A percentile compares a stretch with the other conserved stretches of the same genome.
Conservation (phyloP, 2,329 filamentous ascomycete species). For the Scedosporium minutisporum region DNA sequence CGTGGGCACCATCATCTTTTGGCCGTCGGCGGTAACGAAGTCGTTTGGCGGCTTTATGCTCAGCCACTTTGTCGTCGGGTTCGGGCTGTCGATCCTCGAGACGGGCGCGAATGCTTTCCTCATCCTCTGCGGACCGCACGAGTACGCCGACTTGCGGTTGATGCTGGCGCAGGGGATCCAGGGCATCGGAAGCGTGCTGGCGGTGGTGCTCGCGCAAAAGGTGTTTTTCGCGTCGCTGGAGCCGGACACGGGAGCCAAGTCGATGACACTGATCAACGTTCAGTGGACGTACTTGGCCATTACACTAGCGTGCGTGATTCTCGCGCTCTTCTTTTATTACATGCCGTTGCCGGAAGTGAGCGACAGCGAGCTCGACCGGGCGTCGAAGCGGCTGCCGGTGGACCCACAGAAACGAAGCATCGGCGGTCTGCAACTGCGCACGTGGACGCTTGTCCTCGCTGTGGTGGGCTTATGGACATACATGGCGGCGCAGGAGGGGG, state of each 20-base stretch:
- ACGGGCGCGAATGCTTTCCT: slow-evolving; percentile 72
- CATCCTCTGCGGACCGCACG: slow-evolving; percentile 60
- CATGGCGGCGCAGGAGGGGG: slow-evolving; percentile 61
- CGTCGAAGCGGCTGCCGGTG: slow-evolving; percentile 37
- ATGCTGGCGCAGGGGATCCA: slow-evolving; percentile 69
- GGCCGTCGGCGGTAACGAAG: slow-evolving; percentile 65
- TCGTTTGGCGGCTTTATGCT: slow-evolving; percentile 73
- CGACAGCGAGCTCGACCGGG: slow-evolving; percentile 43
- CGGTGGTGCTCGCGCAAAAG: slow-evolving; percentile 61
- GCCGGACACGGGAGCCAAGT: slow-evolving; percentile 1
- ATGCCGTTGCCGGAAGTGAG: slow-evolving; percentile 55
- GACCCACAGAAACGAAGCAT: slow-evolving; percentile 38
- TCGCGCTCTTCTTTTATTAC: slow-evolving; percentile 62
- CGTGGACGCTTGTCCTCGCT: slow-evolving; percentile 55
- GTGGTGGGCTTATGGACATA: slow-evolving; percentile 72
- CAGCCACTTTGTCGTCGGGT: slow-evolving; percentile 64
- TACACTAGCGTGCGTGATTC: slow-evolving; percentile 60
- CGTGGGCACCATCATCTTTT: slow-evolving; percentile 73
- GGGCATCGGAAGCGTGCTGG: slow-evolving; percentile 63
- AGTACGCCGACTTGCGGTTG: slow-evolving; percentile 65
- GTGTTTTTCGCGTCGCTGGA: slow-evolving; percentile 50
- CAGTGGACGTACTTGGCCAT: slow-evolving; percentile 84
- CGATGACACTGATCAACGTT: slow-evolving; percentile 56
- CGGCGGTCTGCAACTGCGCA: slow-evolving; percentile 43
- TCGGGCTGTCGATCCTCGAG: slow-evolving; percentile 67